phyloP scores from a whole-genome alignment of 2,329 filamentous ascomycete genomes.

The Hypoxylon sp. region DNA sequence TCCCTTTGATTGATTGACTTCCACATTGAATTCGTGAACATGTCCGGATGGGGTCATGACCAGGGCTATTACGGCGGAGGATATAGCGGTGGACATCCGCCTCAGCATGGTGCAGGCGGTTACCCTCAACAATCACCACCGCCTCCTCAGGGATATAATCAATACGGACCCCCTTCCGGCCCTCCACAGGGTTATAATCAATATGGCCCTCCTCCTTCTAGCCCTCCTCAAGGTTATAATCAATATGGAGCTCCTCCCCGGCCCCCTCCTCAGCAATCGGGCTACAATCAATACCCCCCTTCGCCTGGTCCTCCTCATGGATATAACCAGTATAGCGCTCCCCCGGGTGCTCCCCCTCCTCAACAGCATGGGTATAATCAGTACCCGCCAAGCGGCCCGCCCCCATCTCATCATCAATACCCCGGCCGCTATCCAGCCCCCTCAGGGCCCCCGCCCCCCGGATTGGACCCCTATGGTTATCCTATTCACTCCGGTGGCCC shows the following conservation, averaged over 20 bases:
- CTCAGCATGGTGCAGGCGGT: background rate
- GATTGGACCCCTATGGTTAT: slow-evolving; percentile 63
- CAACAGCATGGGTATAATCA: slow-evolving; percentile 51
- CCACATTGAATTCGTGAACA: slow-evolving; percentile 27
- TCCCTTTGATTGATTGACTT: background rate
- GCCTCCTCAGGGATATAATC: slow-evolving; percentile 51
- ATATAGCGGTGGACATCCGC: slow-evolving; percentile 34
- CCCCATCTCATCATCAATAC: slow-evolving; percentile 29
- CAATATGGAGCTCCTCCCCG: slow-evolving; percentile 50
- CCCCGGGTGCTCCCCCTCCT: slow-evolving; percentile 46
- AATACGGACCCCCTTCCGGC: slow-evolving; percentile 49
- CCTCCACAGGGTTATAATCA: slow-evolving; percentile 52
- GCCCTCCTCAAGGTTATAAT: slow-evolving; percentile 47
- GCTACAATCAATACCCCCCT: slow-evolving; percentile 46
- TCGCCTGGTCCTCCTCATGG: slow-evolving; percentile 45
- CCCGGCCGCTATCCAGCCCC: slow-evolving; percentile 47
- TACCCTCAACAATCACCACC: slow-evolving; percentile 29
- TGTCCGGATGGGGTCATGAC: slow-evolving; percentile 55
- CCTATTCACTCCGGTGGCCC: slow-evolving; percentile 49
- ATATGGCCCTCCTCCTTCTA: slow-evolving; percentile 38
- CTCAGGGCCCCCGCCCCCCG: slow-evolving; percentile 56
- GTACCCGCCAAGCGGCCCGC: slow-evolving; percentile 47
- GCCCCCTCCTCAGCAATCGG: slow-evolving; percentile 48
- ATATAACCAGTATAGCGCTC: slow-evolving; percentile 51
- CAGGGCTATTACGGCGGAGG: slow-evolving; percentile 48